These are phyloP conservation scores for Symbiodinium pilosum DNA, from an alignment of 73 alveolate genomes.

Conservation along the genomic window DNA sequence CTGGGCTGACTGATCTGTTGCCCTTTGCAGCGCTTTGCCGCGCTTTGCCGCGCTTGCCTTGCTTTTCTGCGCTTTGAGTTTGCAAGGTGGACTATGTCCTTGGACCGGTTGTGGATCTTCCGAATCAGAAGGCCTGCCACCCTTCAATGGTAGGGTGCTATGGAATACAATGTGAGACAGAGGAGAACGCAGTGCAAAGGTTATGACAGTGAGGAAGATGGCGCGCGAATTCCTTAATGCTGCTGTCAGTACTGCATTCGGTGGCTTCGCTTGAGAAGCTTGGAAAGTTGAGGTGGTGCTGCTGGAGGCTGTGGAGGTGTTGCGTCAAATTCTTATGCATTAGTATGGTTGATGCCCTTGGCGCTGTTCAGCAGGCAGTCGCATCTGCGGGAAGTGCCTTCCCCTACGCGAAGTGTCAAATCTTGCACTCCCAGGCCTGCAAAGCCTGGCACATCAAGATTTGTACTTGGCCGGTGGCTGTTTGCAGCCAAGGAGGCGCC, in stretches of 20 bases:
- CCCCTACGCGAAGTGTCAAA: conserved; percentile 6
- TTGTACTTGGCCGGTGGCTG: background rate
- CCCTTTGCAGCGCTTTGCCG: background rate
- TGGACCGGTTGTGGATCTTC: background rate
- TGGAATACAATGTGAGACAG: background rate
- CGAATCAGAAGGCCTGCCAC: background rate
- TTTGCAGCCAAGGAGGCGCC: conserved; percentile 35
- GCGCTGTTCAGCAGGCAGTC: conserved; percentile 8
- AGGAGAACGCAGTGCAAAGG: background rate
- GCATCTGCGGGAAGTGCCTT: conserved; percentile 25
- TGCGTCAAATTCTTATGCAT: too few relatives aligned
- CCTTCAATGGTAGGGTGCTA: too few relatives aligned
- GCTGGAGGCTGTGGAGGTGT: conserved; percentile 7
- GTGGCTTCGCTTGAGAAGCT: background rate
- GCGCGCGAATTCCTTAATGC: too few relatives aligned
- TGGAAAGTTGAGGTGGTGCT: background rate
- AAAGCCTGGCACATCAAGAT: background rate
- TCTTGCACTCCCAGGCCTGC: conserved; percentile 54
- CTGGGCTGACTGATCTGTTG: background rate
- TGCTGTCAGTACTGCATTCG: background rate
- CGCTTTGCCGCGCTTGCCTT: too few relatives aligned
- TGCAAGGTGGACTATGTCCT: background rate
- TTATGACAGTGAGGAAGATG: background rate
- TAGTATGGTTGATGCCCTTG: too few relatives aligned
- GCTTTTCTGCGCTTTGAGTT: background rate